Conservation (phyloP, 192 early-diverging fungal species). For the Podila clonocystis region DNA sequence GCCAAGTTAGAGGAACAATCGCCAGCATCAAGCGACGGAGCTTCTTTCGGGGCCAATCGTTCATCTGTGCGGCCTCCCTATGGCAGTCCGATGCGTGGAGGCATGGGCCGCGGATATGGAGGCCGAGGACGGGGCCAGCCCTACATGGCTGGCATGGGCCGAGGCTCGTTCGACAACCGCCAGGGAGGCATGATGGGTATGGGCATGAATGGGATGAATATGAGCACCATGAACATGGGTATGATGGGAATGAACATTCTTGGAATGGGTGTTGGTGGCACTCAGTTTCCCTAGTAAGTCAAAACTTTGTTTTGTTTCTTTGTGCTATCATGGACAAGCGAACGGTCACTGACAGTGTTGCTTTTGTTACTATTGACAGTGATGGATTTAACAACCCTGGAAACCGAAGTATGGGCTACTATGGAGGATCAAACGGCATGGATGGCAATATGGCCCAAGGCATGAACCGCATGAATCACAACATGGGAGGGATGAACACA, state of each 20-base stretch:
- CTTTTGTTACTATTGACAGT: background rate
- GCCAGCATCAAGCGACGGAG: too few species aligned
- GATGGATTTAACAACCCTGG: slow-evolving; percentile 13
- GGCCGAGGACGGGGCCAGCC: background rate
- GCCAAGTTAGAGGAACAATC: too few species aligned
- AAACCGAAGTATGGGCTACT: slow-evolving; percentile 27
- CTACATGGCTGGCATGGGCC: slow-evolving; percentile 19
- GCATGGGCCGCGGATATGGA: slow-evolving; percentile 7
- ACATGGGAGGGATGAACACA: slow-evolving; percentile 10
- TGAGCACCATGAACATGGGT: slow-evolving; percentile 13
- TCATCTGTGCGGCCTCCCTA: background rate
- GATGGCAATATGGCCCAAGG: slow-evolving; percentile 4
- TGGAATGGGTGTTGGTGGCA: background rate
- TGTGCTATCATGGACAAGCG: background rate
- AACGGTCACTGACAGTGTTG: background rate
- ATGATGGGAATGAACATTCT: slow-evolving; percentile 15
- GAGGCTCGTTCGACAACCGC: background rate
- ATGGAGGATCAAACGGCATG: slow-evolving; percentile 16
- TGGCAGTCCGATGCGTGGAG: background rate
- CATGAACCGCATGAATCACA: slow-evolving; percentile 17
- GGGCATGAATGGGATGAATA: slow-evolving; percentile 10
- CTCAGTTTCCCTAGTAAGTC: background rate
- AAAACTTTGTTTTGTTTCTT: background rate
- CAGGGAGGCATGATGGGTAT: slow-evolving; percentile 16
- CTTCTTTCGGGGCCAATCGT: too few species aligned